Evolutionary conservation across 2,329 filamentous ascomycete genomes (phyloP).

Genomic region (Anthostomella pinea): DNA sequence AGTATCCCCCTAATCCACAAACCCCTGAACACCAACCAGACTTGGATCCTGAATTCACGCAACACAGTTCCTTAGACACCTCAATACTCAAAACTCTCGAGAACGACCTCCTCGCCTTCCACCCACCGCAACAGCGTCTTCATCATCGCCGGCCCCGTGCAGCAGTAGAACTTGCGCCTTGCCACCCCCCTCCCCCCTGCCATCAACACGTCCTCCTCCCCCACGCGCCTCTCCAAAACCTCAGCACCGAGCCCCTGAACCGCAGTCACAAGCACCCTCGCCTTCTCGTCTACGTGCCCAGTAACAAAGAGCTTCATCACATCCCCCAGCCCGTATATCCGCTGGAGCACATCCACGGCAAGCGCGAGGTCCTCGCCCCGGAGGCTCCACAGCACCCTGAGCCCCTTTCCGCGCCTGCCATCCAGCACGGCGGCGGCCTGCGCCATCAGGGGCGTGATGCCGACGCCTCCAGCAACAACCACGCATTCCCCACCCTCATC

Average conservation of each 20-base stretch:
- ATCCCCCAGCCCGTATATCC: constrained; percentile 47
- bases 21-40: no score
- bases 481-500: constrained; percentile 38
- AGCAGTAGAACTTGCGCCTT: constrained; percentile 52
- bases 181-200: constrained; percentile 36
- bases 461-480: constrained; percentile 77
- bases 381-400: constrained; percentile 69
- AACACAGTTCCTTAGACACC: no score
- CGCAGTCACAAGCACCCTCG: constrained; percentile 34
- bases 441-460: constrained; percentile 77
- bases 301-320: constrained; percentile 66
- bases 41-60: no score
- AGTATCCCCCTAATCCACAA: no score
- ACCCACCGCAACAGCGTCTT: constrained; percentile 49
- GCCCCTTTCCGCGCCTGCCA: constrained; percentile 24
- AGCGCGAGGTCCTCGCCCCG: constrained; percentile 59
- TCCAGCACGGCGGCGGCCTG: constrained; percentile 55
- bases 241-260: constrained; percentile 34
- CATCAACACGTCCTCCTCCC: constrained; percentile 39
- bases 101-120: constrained; percentile 50
- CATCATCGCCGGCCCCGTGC: constrained; percentile 43
- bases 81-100: constrained; percentile 62
- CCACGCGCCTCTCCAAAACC: constrained; percentile 38
- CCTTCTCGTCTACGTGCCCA: constrained; percentile 33
- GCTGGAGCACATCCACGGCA: constrained; percentile 56